phyloP scores from a whole-genome alignment of 1,284 basidiomycete genomes.

The Leucoagaricus sp. region DNA sequence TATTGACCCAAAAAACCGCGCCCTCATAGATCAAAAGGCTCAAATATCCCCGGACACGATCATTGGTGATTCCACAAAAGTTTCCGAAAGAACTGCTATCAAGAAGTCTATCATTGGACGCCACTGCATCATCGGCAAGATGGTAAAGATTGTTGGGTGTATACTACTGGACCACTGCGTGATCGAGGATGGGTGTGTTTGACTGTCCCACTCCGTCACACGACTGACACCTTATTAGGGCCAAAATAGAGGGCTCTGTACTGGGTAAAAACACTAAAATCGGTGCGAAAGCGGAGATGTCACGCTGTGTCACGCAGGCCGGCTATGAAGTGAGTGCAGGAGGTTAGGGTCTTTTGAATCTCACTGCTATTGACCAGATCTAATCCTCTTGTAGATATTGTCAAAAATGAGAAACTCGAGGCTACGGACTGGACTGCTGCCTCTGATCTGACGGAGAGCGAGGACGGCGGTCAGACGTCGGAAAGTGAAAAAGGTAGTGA shows the following conservation, averaged over 20 bases:
- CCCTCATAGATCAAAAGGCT: constrained; percentile 74
- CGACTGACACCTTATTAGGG: constrained; percentile 46
- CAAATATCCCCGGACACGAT: constrained; percentile 88
- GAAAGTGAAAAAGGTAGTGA: background rate
- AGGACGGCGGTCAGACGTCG: constrained; percentile 16
- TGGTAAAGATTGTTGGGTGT: constrained; percentile 84
- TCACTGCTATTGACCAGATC: background rate
- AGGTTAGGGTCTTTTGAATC: constrained; percentile 45
- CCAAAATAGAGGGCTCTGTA: constrained; percentile 88
- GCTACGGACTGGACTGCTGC: constrained; percentile 60
- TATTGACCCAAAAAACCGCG: constrained; percentile 58
- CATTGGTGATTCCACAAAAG: constrained; percentile 77
- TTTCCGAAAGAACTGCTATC: constrained; percentile 85
- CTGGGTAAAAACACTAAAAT: constrained; percentile 83
- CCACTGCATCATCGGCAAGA: constrained; percentile 87
- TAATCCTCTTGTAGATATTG: constrained; percentile 38
- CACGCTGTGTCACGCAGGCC: constrained; percentile 85
- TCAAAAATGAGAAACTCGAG: constrained; percentile 69
- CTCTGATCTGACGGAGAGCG: constrained; percentile 30
- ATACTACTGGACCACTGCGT: constrained; percentile 90
- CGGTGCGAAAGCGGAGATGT: constrained; percentile 78
- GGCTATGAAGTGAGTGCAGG: constrained; percentile 81
- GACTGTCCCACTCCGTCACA: constrained; percentile 1
- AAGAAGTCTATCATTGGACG: constrained; percentile 89
- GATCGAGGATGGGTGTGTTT: constrained; percentile 81